These are phyloP conservation scores for Groenewaldozyma sp. DNA, from an alignment of 1,139 yeast genomes.

Conservation along the genomic window DNA sequence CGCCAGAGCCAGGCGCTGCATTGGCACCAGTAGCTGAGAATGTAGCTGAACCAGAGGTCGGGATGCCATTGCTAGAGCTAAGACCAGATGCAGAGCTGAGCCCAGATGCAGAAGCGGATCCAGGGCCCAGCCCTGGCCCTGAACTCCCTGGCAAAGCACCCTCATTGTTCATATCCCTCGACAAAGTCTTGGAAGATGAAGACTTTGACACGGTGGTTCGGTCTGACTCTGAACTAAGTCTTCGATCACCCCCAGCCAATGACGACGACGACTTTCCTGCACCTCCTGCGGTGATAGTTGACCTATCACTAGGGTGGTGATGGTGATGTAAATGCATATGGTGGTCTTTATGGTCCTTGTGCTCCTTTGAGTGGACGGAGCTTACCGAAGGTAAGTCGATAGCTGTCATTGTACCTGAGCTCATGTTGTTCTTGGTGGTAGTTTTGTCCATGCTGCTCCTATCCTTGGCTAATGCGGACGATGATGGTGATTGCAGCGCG, in stretches of 20 bases:
- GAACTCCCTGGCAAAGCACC: background rate
- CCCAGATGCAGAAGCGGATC: conserved; percentile 7
- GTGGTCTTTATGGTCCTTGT: conserved; percentile 6
- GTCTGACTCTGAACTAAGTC: conserved; percentile 1
- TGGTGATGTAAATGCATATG: too few species aligned
- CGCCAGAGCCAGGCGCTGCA: too few species aligned
- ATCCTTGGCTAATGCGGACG: too few species aligned
- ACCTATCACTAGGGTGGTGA: too few species aligned
- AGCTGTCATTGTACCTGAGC: too few species aligned
- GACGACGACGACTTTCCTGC: too few species aligned
- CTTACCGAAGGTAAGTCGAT: conserved; percentile 8
- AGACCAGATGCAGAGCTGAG: conserved; percentile 4
- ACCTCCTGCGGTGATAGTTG: too few species aligned
- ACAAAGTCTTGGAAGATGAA: conserved; percentile 5
- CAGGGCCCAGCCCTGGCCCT: background rate
- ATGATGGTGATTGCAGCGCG: too few species aligned
- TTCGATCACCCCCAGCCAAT: too few species aligned
- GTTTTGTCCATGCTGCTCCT: too few species aligned
- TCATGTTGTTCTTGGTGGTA: too few species aligned
- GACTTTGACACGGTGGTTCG: conserved; percentile 3
- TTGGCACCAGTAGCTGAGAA: conserved; percentile 7
- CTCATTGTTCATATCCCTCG: conserved; percentile 3
- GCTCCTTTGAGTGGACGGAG: conserved; percentile 11
- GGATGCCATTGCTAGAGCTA: too few species aligned
- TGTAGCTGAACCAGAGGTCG: conserved; percentile 7